Base-by-base conservation (phyloP, 1,284 basidiomycete species). In the Clitocybe nebularis region DNA sequence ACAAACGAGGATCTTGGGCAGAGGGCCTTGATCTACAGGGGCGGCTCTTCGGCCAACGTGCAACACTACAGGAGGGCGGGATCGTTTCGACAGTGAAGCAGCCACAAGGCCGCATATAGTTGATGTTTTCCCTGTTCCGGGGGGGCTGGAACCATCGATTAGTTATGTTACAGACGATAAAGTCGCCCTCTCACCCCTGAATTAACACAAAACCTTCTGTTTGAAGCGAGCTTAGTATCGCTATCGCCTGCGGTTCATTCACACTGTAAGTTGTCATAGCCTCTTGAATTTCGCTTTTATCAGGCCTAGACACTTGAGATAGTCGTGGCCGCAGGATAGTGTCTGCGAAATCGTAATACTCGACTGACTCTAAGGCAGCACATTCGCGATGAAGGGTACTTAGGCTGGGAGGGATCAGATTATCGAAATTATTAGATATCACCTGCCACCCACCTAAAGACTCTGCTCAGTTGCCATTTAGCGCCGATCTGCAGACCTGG, bases 71-170 rank as follows among this genome's bases (percentile, higher is more conserved):
- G 69, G 57, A 2, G 73, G 62, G 19, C 66, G 68, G 7, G 72
- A 64, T 3, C 86, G 78, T 36, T 69, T 75, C 1, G 84, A 77
- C 26, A 95, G 63, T 58, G 89, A 93, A 5, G 85, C 80, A 28
- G 91, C 85, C 2, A 97, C 87, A n/a, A 99, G 73, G 13, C 91
- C 93, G 55, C 93, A 91, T 51, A 99, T 99, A 0, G 96, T 99
- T 38, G 93, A 97, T 7, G 96, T 99, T 68, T 99, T 99, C 29
- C 96, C 96, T 0, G 96, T 99, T 51, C 96, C 96, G 1, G 96
- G 96, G 20, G 96, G 96, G 36, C 93, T 93, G 54, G 30, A 46
- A 10, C 42, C 11, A 45, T 36, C 33, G 30, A 30, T 40, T 4
- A n/a, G 23, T n/a, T 26, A 30, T 28, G n/a, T 5, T 14, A 17